phyloP scores from a whole-genome alignment of 1,139 yeast species.

The Protomyces arabidopsidicola region DNA sequence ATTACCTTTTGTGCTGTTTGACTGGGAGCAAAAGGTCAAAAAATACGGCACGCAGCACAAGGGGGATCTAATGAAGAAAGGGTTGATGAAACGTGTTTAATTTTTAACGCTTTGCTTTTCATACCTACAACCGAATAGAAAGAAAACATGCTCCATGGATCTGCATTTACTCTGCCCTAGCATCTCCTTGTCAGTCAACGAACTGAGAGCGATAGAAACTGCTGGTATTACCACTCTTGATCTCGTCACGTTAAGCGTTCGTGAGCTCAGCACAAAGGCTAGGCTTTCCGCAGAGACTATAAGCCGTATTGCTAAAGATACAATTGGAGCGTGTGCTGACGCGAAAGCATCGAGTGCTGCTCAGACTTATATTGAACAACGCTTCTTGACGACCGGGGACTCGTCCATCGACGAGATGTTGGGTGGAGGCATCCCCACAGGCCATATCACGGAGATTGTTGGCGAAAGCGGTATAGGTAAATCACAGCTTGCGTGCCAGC shows the following conservation, averaged over 20 bases:
- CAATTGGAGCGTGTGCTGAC: background rate
- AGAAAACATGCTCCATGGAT: background rate
- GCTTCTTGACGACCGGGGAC: conserved; percentile 49
- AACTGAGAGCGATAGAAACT: conserved; percentile 5
- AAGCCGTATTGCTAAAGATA: background rate
- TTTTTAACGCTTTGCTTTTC: no score
- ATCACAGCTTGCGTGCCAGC: conserved; percentile 66
- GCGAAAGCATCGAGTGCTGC: background rate
- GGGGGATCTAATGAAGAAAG: background rate
- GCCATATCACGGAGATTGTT: conserved; percentile 68
- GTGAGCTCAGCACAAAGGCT: conserved; percentile 6
- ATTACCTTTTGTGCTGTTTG: conserved; percentile 27
- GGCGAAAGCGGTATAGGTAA: conserved; percentile 81
- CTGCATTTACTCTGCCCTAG: background rate
- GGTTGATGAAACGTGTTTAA: background rate
- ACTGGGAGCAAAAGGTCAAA: conserved; percentile 26
- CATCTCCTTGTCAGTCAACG: background rate
- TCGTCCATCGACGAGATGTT: conserved; percentile 51
- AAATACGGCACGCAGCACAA: conserved; percentile 12
- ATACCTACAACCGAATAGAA: no score
- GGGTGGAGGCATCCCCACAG: conserved; percentile 55
- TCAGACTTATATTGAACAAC: background rate
- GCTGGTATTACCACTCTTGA: conserved; percentile 6
- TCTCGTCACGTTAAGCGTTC: background rate
- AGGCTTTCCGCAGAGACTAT: conserved; percentile 2